A percentile compares a stretch with the other conserved stretches of the same genome.
Conservation (phyloP, 768 basidiomycete species). For the Auricularia sp. region DNA sequence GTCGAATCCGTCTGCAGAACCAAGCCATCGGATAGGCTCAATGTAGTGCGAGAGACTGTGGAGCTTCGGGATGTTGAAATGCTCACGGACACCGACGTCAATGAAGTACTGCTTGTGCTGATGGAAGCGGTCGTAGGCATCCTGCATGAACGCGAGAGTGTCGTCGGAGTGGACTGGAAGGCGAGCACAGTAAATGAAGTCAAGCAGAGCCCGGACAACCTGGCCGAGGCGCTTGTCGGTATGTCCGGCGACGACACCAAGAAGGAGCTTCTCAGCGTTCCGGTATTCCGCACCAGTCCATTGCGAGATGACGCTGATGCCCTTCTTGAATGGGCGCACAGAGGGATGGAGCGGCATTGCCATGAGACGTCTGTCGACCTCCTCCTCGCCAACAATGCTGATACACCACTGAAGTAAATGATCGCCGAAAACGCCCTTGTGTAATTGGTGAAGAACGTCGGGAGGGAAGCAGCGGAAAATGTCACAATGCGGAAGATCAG, state of each 20-base stretch:
- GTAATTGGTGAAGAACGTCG: slow-evolving; percentile 36
- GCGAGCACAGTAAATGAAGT: slow-evolving; percentile 25
- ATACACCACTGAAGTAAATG: slow-evolving; percentile 29
- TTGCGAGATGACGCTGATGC: slow-evolving; percentile 9
- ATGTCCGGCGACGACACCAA: slow-evolving; percentile 21
- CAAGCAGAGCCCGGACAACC: slow-evolving; percentile 19
- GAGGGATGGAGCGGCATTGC: slow-evolving; percentile 9
- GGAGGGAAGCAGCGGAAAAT: slow-evolving; percentile 31
- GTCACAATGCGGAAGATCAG: slow-evolving; percentile 26
- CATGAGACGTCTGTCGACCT: slow-evolving; percentile 12
- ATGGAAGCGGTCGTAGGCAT: slow-evolving; percentile 20
- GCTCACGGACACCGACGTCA: slow-evolving; percentile 13
- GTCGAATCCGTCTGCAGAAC: slow-evolving; percentile 24
- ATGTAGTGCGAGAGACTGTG: slow-evolving; percentile 23
- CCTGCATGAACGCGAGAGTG: slow-evolving; percentile 17
- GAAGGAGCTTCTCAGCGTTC: slow-evolving; percentile 9
- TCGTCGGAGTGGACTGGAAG: slow-evolving; percentile 19
- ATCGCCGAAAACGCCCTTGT: slow-evolving; percentile 39
- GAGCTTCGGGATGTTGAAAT: slow-evolving; percentile 31
- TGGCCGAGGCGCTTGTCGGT: slow-evolving; percentile 12
- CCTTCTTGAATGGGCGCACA: slow-evolving; percentile 20
- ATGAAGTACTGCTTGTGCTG: slow-evolving; percentile 21
- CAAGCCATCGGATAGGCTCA: slow-evolving; percentile 14
- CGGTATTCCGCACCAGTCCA: slow-evolving; percentile 8
- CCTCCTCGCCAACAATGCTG: slow-evolving; percentile 5